phyloP scores from a whole-genome alignment of 2,329 filamentous ascomycete genomes.

The Arthroderma sp. region DNA sequence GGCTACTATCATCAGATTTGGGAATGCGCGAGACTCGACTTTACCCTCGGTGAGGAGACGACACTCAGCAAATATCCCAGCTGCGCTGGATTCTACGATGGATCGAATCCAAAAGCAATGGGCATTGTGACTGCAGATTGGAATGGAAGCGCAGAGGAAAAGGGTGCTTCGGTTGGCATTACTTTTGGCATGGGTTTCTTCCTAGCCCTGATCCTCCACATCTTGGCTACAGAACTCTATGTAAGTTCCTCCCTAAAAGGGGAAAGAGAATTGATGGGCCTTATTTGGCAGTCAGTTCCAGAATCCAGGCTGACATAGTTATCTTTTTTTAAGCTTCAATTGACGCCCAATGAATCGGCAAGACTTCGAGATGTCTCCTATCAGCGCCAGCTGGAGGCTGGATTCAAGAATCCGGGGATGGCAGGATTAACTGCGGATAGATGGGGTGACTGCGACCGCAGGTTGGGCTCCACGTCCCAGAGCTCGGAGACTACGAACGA shows the following conservation, averaged over 20 bases:
- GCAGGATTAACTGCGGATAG: slow-evolving; percentile 34
- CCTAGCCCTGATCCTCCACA: slow-evolving; percentile 41
- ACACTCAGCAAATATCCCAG: slow-evolving; percentile 1
- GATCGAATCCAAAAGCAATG: not conserved
- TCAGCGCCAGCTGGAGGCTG: slow-evolving; percentile 42
- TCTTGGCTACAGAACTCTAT: slow-evolving; percentile 37
- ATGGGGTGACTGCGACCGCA: slow-evolving; percentile 24
- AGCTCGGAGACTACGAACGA: too few species aligned
- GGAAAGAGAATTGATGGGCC: not conserved
- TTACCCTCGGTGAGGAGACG: not conserved
- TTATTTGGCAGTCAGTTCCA: too few species aligned
- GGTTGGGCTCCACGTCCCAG: not conserved
- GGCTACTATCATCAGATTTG: slow-evolving; percentile 1
- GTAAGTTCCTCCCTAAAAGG: not conserved
- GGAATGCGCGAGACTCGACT: slow-evolving; percentile 2
- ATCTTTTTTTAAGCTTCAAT: slow-evolving; percentile 18
- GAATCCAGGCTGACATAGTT: not conserved
- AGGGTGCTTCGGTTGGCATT: slow-evolving; percentile 33
- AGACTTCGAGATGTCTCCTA: slow-evolving; percentile 44
- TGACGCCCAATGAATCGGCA: slow-evolving; percentile 43
- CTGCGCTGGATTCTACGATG: slow-evolving; percentile 1
- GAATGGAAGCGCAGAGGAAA: slow-evolving; percentile 3
- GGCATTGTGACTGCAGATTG: slow-evolving; percentile 9
- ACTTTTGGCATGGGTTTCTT: slow-evolving; percentile 42
- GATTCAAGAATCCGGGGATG: slow-evolving; percentile 37